These are phyloP conservation scores for Apostasia ramifera DNA, from an alignment of 106 monocot species.

Conservation along the genomic window DNA sequence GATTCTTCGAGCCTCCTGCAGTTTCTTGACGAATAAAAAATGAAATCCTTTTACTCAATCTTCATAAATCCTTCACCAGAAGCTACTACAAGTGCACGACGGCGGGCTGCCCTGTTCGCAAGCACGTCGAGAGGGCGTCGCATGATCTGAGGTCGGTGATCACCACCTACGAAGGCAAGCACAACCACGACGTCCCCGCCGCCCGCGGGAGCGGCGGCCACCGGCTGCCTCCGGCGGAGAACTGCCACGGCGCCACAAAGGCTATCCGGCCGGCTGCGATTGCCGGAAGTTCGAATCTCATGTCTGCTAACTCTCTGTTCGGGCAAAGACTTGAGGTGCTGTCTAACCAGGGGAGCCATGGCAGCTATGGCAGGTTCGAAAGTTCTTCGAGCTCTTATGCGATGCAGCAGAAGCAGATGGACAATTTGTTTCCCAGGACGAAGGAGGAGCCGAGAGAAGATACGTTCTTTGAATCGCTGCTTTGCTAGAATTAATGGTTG, in stretches of 20 bases:
- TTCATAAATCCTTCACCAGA: conserved; percentile 11
- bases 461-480: conserved; percentile 23
- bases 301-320: background rate
- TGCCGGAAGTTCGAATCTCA: conserved; percentile 7
- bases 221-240: background rate
- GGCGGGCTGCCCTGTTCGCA: conserved; percentile 42
- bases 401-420: conserved; percentile 1
- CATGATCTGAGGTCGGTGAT: conserved; percentile 44
- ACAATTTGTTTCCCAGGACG: background rate
- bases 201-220: conserved; percentile 20
- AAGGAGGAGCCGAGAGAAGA: conserved; percentile 19
- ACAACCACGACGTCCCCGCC: conserved; percentile 67
- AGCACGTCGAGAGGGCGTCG: conserved; percentile 62
- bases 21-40: background rate
- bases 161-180: conserved; percentile 71
- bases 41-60: background rate
- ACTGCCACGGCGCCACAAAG: conserved; percentile 6
- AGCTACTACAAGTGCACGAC: conserved; percentile 78
- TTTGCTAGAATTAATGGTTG: background rate
- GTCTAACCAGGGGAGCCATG: background rate
- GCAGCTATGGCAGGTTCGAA: background rate
- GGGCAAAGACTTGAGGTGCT: conserved; percentile 1
- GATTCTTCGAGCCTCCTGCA: too few species aligned
- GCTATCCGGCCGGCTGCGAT: conserved; percentile 22
- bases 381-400: background rate